These are phyloP conservation scores for Cinnamomum micranthum DNA, from an alignment of 164 flowering plant species.

Conservation along the genomic window DNA sequence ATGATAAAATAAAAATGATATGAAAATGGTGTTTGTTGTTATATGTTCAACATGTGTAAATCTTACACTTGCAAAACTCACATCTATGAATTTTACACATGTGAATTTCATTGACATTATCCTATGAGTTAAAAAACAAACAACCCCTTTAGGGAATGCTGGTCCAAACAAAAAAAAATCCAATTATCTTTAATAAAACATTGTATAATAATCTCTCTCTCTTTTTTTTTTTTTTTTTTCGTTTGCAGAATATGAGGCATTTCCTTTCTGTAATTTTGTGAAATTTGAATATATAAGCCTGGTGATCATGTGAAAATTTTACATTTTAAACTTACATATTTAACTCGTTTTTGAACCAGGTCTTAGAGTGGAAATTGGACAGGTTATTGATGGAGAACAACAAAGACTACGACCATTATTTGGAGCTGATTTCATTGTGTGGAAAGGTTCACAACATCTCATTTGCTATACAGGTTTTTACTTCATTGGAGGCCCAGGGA, in stretches of 20 bases:
- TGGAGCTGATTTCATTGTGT: conserved; percentile 38
- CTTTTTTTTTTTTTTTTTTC: too few relatives aligned
- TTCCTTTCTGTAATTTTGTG: background rate
- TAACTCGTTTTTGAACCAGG: conserved; percentile 26
- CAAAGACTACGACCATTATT: conserved; percentile 25
- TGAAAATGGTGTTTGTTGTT: too few relatives aligned
- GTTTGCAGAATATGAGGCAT: background rate
- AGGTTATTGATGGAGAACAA: conserved; percentile 33
- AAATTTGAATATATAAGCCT: background rate
- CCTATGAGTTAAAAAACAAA: too few relatives aligned
- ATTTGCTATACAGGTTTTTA: conserved; percentile 35
- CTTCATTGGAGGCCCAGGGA: conserved; percentile 42
- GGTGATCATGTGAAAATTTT: background rate
- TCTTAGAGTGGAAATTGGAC: conserved; percentile 57
- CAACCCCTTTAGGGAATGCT: background rate
- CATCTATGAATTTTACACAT: too few relatives aligned
- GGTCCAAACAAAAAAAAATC: background rate
- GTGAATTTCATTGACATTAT: too few relatives aligned
- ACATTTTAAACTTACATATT: background rate
- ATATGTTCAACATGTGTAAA: too few relatives aligned
- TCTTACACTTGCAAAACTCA: too few relatives aligned
- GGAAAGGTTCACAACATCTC: conserved; percentile 31
- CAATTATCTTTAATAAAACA: background rate
- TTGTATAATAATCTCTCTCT: background rate
- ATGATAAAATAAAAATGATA: background rate